These are phyloP conservation scores for Phaeoacremonium minimum DNA, from an alignment of 2,329 filamentous ascomycete genomes.

Conservation along the genomic window DNA sequence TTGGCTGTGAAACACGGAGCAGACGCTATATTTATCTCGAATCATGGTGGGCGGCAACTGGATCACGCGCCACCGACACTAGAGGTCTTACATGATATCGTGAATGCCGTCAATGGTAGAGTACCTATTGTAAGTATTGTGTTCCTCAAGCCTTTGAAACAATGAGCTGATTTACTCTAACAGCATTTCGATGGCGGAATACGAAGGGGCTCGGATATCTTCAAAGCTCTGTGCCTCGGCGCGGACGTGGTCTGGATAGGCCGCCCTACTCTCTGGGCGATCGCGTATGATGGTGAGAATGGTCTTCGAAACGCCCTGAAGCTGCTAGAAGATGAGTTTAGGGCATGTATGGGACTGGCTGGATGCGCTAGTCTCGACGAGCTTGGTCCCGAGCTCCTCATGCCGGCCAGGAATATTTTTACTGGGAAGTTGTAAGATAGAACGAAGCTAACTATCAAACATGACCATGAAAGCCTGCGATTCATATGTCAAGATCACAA, in stretches of 20 bases:
- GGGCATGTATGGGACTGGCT: slow-evolving; percentile 1
- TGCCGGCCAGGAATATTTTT: not conserved
- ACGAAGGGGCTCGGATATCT: slow-evolving; percentile 47
- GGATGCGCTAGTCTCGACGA: not conserved
- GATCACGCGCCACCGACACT: slow-evolving; percentile 28
- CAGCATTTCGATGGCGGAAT: slow-evolving; percentile 43
- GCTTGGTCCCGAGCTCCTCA: not conserved
- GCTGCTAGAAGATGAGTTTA: slow-evolving; percentile 3
- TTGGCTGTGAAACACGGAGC: slow-evolving; percentile 24
- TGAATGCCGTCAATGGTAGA: slow-evolving; percentile 40
- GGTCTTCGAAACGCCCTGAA: slow-evolving; percentile 1
- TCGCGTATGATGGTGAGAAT: slow-evolving; percentile 13
- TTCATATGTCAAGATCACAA: too few species aligned
- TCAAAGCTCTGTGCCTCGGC: slow-evolving; percentile 50
- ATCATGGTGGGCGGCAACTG: slow-evolving; percentile 36
- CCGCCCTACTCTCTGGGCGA: slow-evolving; percentile 41
- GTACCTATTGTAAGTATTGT: slow-evolving; percentile 40
- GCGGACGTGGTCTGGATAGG: slow-evolving; percentile 46
- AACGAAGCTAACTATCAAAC: too few species aligned
- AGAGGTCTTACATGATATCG: slow-evolving; percentile 27
- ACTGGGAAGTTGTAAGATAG: too few species aligned
- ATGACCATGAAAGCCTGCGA: too few species aligned
- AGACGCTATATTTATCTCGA: slow-evolving; percentile 32
- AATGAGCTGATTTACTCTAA: not conserved
- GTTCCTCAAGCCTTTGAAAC: not conserved